phyloP scores from a whole-genome alignment of 1,284 basidiomycete species.

The Rhodotorula sp. region DNA sequence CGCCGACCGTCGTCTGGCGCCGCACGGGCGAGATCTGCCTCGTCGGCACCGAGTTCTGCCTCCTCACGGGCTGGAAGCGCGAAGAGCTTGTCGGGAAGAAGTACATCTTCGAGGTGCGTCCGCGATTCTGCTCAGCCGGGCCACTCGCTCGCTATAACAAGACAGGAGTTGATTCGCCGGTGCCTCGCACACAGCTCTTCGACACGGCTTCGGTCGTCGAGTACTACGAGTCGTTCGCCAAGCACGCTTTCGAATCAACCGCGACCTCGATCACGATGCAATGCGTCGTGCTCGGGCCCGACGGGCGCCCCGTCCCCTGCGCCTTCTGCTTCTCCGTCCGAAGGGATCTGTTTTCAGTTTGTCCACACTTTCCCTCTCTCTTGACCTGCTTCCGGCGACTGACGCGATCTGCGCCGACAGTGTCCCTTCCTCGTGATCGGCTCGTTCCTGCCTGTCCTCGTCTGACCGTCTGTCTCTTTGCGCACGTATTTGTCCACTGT shows the following conservation, averaged over 20 bases:
- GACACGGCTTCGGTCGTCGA: slow-evolving; percentile 63
- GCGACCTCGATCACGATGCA: slow-evolving; percentile 85
- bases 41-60: slow-evolving; percentile 93
- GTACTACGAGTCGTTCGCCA: slow-evolving; percentile 93
- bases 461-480: neutral
- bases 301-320: slow-evolving; percentile 76
- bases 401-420: slow-evolving; percentile 1
- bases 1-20: slow-evolving; percentile 99
- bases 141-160: no score
- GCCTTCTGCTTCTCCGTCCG: slow-evolving; percentile 92
- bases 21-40: slow-evolving; percentile 96
- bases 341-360: slow-evolving; percentile 69
- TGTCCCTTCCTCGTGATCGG: slow-evolving; percentile 44
- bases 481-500: no score
- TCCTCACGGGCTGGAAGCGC: slow-evolving; percentile 84
- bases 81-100: slow-evolving; percentile 74
- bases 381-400: neutral
- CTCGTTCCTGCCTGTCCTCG: slow-evolving; percentile 42
- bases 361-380: neutral
- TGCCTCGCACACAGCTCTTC: slow-evolving; percentile 28
- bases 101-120: slow-evolving; percentile 80
- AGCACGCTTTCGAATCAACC: slow-evolving; percentile 92
- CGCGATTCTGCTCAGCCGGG: neutral
- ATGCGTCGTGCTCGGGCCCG: slow-evolving; percentile 79
- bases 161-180: no score